phyloP scores from a whole-genome alignment of 2,329 filamentous ascomycete genomes.

The Microcyclospora tardicrescens region DNA sequence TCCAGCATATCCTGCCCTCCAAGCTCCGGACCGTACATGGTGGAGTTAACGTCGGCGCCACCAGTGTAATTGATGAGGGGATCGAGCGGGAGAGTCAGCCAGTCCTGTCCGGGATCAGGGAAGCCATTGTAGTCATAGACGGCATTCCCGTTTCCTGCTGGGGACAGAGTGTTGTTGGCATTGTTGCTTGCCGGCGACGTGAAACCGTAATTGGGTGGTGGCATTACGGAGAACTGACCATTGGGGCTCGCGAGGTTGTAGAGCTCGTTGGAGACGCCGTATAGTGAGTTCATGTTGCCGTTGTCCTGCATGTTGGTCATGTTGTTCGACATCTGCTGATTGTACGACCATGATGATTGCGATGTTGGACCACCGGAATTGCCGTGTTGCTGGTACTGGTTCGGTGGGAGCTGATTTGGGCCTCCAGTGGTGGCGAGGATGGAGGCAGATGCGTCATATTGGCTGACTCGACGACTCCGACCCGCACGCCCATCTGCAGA shows the following conservation, averaged over 20 bases:
- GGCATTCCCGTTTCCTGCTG: constrained; percentile 8
- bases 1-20: constrained; percentile 40
- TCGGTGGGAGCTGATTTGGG: constrained; percentile 1
- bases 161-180: constrained; percentile 15
- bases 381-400: constrained; percentile 5
- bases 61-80: constrained; percentile 43
- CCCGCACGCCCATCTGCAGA: constrained; percentile 30
- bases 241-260: constrained; percentile 31
- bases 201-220: constrained; percentile 30
- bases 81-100: constrained; percentile 49
- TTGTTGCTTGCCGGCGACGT: constrained; percentile 12
- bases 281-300: constrained; percentile 21
- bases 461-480: constrained; percentile 11
- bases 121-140: constrained; percentile 11
- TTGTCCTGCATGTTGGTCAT: constrained; percentile 8
- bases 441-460: constrained; percentile 4
- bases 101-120: constrained; percentile 34
- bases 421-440: constrained; percentile 1
- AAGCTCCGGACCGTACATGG: constrained; percentile 51
- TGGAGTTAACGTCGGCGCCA: constrained; percentile 44
- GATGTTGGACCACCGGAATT: constrained; percentile 2
- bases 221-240: constrained; percentile 34
- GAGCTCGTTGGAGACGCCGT: constrained; percentile 31
- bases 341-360: constrained; percentile 1
- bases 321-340: background rate